Base-by-base conservation (phyloP, 192 early-diverging fungal species). In the Coemansia sp. region DNA sequence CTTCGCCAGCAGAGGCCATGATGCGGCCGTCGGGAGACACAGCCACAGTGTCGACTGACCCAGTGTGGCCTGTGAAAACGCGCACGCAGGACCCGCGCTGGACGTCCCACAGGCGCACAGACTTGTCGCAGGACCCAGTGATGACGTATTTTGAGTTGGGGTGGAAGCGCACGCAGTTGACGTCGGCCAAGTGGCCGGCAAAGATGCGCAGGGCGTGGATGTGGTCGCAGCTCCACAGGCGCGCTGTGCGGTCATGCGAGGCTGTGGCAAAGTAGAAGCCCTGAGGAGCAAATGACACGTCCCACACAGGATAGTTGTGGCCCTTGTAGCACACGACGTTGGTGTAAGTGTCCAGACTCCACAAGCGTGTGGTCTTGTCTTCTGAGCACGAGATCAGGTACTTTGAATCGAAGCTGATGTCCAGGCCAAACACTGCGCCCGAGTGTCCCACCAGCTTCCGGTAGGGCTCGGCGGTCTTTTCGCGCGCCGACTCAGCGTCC, bases 181-280 rank as follows among this genome's bases (percentile, higher is more conserved):
- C 98, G 80, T 99, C 98, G 0, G 95, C 93, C 46, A 95, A 75
- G 84, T 99, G 98, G 23, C 98, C 98, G 62, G 94, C 96, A 89
- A 99, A 98, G 36, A 99, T 92, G 62, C 98, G 89, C 72, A 99
- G 75, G 12, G 96, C 94, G 73, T 93, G 92, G 41, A 98, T 94
- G 67, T 97, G 96, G 73, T 99, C 98, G 68, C 91, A 93, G 71
- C 94, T 94, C 96, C 96, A 99, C 21, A 99, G 84, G 41, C 96
- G 84, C 29, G 98, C 94, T 0, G 96, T 99, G 67, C 93, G 85
- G 79, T 99, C 98, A 72, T 96, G 94, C 21, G 92, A 94, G 0
- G 94, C 93, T 3, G 95, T 98, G 4, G 94, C 98, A 87, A 99
- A 99, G 79, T 99, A 99, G 64, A 92, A 90, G 15, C 97, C 95